Base-by-base conservation (phyloP, 1,139 yeast genomes). In the Candida freyschussii region DNA sequence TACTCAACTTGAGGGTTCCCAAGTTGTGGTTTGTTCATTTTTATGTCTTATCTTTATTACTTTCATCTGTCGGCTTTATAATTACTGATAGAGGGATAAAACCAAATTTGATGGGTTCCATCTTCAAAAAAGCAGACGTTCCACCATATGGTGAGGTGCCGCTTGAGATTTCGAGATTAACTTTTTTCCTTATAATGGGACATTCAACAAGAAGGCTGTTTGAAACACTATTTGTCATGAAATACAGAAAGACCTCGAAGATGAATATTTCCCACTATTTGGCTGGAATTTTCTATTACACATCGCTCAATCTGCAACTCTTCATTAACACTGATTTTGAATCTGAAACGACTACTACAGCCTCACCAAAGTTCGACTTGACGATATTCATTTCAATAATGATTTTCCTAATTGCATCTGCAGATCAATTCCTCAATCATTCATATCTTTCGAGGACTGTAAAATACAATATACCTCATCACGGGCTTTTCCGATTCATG, bases 261-360 rank as follows among this genome's bases (percentile, higher is more conserved):
- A 87, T 89, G 64, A 85, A 87, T 52, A 41, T 84, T 18, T 63
- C 78, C 3, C 96, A 89, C 56, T 89, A 85, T 50, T 27, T 79
- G 2, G 84, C 75, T 12, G 97, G 96, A 0, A 27, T 83, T 6
- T 60, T 67, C 41, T 87, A 81, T 52, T 89, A 89, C 49, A 34
- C 70, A 0, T 48, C 59, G 0, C 49, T 69, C 14, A 66, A 59
- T 43, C 32, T 57, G 38, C 63, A 53, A 39, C 45, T 33, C 40
- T 65, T 46, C 45, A 58, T 34, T 35, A 63, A 43, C 23, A 40
- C 56, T 4, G 36, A 48, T 27, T 40, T 52, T 25, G 33, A 47
- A 24, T 32, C 40, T 17, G 41, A 21, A 49, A 51, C 20, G 41
- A 48, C 28, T 10, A 21, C 19, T 10, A 24, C 4, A 5, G 36